phyloP scores from a whole-genome alignment of 1,139 yeast species.

The Meyerozyma smithsonii region DNA sequence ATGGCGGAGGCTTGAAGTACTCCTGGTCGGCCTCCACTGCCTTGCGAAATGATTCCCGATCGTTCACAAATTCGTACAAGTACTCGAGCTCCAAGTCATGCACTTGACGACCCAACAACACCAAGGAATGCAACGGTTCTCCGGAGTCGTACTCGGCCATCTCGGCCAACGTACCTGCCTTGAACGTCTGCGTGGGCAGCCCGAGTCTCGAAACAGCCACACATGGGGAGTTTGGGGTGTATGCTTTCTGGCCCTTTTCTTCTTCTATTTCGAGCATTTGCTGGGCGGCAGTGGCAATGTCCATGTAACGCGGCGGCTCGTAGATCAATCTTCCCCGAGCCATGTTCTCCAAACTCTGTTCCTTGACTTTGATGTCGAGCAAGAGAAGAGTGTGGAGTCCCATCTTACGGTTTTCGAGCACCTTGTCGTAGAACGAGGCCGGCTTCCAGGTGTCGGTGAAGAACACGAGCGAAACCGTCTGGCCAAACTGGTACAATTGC shows the following conservation, averaged over 20 bases:
- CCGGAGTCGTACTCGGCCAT: conserved; percentile 84
- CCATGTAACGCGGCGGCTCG: conserved; percentile 97
- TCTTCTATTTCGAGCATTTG: conserved; percentile 89
- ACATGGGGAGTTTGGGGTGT: conserved; percentile 84
- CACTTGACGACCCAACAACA: conserved; percentile 87
- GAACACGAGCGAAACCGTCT: conserved; percentile 90
- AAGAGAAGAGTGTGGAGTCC: conserved; percentile 89
- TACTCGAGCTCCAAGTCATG: conserved; percentile 92
- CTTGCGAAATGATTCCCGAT: conserved; percentile 54
- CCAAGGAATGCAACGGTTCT: conserved; percentile 87
- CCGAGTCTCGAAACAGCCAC: conserved; percentile 92
- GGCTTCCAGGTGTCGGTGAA: conserved; percentile 97
- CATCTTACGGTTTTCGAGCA: conserved; percentile 80
- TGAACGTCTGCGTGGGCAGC: conserved; percentile 73
- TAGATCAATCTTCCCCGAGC: conserved; percentile 88
- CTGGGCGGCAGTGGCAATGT: conserved; percentile 80
- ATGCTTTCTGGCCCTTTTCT: conserved; percentile 64
- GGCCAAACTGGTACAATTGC: conserved; percentile 93
- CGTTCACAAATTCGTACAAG: conserved; percentile 68
- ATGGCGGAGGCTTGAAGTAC: conserved; percentile 60
- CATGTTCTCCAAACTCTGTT: conserved; percentile 91
- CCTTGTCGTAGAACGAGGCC: conserved; percentile 86
- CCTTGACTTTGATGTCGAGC: conserved; percentile 92
- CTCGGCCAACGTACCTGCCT: conserved; percentile 77
- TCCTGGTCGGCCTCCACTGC: conserved; percentile 70